Evolutionary conservation across 495 filamentous ascomycete species (phyloP).

Genomic region (Apodospora peruviana): DNA sequence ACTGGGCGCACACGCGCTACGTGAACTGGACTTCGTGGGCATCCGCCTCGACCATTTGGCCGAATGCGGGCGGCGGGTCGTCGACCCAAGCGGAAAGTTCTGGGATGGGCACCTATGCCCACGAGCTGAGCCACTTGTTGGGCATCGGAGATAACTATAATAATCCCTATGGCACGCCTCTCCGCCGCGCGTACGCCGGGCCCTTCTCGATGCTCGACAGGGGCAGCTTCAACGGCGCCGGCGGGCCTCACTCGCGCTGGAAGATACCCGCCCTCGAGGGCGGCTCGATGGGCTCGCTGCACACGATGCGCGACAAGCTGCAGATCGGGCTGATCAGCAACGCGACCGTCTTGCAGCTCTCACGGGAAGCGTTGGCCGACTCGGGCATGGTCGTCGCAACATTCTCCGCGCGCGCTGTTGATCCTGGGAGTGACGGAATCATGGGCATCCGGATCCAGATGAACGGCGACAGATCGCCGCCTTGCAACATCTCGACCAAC

Average conservation of each 20-base stretch:
- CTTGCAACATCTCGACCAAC: background rate
- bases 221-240: background rate
- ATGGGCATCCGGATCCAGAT: background rate
- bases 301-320: background rate
- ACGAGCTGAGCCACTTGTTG: background rate
- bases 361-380: background rate
- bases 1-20: background rate
- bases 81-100: background rate
- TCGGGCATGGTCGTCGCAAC: background rate
- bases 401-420: background rate
- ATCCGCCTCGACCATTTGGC: background rate
- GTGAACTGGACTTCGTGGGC: background rate
- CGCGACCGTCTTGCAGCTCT: background rate
- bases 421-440: background rate
- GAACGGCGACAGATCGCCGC: background rate
- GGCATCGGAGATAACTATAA: slow-evolving; percentile 1
- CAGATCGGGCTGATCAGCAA: background rate
- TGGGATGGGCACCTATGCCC: background rate
- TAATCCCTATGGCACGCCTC: background rate
- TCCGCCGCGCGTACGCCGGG: background rate
- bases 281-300: slow-evolving; percentile 1
- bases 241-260: background rate
- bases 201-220: slow-evolving; percentile 1
- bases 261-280: slow-evolving; percentile 1
- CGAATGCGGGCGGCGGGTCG: background rate